Evolutionary conservation across 1,284 basidiomycete species (phyloP), one percentile per base, ranked within the genome.

Genomic region (Gastroboletus turbinatus): DNA sequence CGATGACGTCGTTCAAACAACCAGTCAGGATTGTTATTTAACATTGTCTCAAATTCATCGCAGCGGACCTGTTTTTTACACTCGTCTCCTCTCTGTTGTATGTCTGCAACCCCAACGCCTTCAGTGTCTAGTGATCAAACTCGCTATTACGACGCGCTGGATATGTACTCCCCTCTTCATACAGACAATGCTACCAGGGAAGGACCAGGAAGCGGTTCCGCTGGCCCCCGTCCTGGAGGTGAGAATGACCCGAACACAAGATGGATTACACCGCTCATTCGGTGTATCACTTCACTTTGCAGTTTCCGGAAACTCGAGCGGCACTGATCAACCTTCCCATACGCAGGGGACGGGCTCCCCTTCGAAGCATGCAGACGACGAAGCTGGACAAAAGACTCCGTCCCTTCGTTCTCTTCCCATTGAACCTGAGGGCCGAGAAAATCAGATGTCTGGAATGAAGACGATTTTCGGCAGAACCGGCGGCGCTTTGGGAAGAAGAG

Each of bases 101-200:
- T 68, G 67, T 62, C 58, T 57, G 9, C 14, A n/a, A 47, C 56
- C 50, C 33, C 57, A 13, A 46, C 56, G 10, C 50, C 43, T 16
- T 66, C 69, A 4, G 35, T 49, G n/a, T 58, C 66, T 33, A 69
- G 69, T 39, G 45, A 39, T 33, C 55, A 65, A 43, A 59, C 60
- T 33, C 8, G 10, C 25, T 70, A 72, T 52, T 69, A 68, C 52
- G 70, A 73, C 68, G 67, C 60, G n/a, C 50, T 46, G 11, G 46
- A 40, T 32, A 72, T 60, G 69, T 56, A 60, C 19, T 54, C 47
- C 35, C 17, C 38, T 46, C 14, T 4, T 17, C 23, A 10, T n/a
- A 36, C 25, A 33, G 43, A 54, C 17, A 40, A 52, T 32, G 30
- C 23, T 6, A 4, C 25, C 0, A 40, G 27, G 9, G 36, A 42